phyloP scores from a whole-genome alignment of 805 yeast species.

The Zygoascus flipseniorum region DNA sequence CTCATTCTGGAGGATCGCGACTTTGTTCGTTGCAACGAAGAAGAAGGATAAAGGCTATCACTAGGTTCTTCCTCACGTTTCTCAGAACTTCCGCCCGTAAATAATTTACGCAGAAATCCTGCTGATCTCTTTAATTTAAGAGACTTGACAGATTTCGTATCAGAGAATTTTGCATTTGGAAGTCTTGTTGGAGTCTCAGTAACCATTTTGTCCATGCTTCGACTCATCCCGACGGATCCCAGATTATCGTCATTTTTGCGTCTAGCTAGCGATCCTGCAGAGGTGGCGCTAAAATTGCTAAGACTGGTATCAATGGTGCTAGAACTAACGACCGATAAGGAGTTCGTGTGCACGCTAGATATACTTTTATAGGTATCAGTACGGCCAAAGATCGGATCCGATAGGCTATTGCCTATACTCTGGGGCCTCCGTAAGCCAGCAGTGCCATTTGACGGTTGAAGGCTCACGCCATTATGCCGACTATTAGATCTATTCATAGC shows the following conservation, averaged over 20 bases:
- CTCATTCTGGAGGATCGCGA: constrained; percentile 17
- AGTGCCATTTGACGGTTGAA: neutral
- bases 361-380: constrained; percentile 13
- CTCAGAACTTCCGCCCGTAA: constrained; percentile 6
- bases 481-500: too few species aligned
- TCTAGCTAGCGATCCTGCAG: constrained; percentile 77
- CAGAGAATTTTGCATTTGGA: constrained; percentile 11
- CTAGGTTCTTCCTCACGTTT: neutral
- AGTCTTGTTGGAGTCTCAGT: constrained; percentile 17
- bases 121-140: constrained; percentile 24
- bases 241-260: constrained; percentile 37
- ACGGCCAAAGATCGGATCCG: constrained; percentile 1
- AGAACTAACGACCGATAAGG: constrained; percentile 12
- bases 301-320: constrained; percentile 30
- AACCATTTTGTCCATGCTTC: neutral
- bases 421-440: too few species aligned
- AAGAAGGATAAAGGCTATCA: neutral
- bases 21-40: constrained; percentile 12
- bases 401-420: neutral
- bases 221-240: neutral
- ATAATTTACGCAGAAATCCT: constrained; percentile 21
- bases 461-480: neutral
- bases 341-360: constrained; percentile 13
- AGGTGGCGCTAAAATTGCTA: constrained; percentile 75
- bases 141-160: constrained; percentile 7